Base-by-base conservation (phyloP, 805 yeast genomes). In the Millerozyma acaciae region DNA sequence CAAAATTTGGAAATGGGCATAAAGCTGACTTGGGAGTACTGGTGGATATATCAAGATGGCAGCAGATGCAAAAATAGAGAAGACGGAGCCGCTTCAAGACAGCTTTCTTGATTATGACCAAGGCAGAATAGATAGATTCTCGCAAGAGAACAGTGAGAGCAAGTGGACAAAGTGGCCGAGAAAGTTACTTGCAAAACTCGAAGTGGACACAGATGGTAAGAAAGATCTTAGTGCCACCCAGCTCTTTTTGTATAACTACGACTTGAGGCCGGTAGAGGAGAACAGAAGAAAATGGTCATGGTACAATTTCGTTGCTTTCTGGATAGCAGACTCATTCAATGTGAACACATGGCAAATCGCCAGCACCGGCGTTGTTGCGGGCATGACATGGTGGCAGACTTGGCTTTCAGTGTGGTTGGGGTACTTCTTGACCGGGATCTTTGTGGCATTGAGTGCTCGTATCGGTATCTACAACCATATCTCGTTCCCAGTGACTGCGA, bases 311-410 rank as follows among this genome's bases (percentile, higher is more conserved):
- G 78, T 83, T 9, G 77, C 75, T 43, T 83, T 84, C 48, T 87
- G 96, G 96, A 57, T 87, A 37, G 87, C 95, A 0, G 96, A 87
- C 54, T 79, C 95, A 20, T 84, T 87, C 64, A 87, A 87, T 60
- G 78, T 87, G 52, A 86, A 84, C 55, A 85, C 96, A 5, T 86
- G 90, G 87, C 88, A 84, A 65, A 85, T 87, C 47, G 95, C 95
- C 2, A 79, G 90, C 6, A 83, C 95, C 0, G 95, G 95, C 48
- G 59, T 65, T 21, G 80, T 83, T 37, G 66, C 70, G 34, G 93
- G 93, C 8, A 62, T 87, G 59, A 74, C 80, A 12, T 86, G 95
- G 95, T 87, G 95, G 94, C 88, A 80, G 52, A 78, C 84, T 8
- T 87, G 95, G 94, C 61, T 87, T 23, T 75, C 93, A 1, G 93